A percentile compares a stretch with the other conserved stretches of the same genome.
These are phyloP conservation scores for Pouteria campechiana DNA, from an alignment of 179 eudicot genomes.

Conservation along the genomic window DNA sequence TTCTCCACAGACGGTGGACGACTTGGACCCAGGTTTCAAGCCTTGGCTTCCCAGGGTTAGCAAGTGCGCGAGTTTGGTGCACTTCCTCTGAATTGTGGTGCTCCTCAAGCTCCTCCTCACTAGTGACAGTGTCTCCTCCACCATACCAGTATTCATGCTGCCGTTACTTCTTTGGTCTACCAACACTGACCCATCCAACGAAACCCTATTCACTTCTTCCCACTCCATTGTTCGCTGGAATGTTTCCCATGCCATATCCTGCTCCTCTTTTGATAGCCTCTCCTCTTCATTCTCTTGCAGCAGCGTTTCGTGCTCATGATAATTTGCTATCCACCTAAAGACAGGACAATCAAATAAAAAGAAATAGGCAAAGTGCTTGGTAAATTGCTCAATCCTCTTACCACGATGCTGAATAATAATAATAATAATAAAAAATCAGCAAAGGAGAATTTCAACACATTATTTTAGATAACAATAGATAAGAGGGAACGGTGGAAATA, in stretches of 20 bases:
- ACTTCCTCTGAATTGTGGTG: conserved; percentile 30
- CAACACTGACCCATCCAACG: conserved; percentile 19
- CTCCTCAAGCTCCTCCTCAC: conserved; percentile 24
- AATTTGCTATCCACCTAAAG: conserved; percentile 80
- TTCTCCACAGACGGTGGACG: conserved; percentile 73
- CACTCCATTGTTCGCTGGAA: conserved; percentile 59
- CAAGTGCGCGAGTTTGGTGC: conserved; percentile 63
- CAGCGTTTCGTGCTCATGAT: conserved; percentile 85
- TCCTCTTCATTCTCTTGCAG: conserved; percentile 96
- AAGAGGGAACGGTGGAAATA: too few relatives aligned
- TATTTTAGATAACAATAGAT: too few relatives aligned
- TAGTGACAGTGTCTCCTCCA: conserved; percentile 1
- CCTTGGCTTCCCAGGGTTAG: conserved; percentile 67
- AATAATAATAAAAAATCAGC: too few relatives aligned
- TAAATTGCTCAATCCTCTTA: too few relatives aligned
- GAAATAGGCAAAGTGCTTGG: too few relatives aligned
- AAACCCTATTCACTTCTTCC: conserved; percentile 70
- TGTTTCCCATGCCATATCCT: conserved; percentile 97
- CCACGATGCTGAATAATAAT: too few relatives aligned
- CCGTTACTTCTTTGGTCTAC: neutral
- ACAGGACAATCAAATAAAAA: neutral
- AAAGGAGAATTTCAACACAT: too few relatives aligned
- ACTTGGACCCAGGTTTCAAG: conserved; percentile 48
- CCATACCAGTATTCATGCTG: too few relatives aligned
- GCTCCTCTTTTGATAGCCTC: conserved; percentile 92